Evolutionary conservation across 1,139 yeast species (phyloP).

Genomic region (Groenewaldozyma auringiensis): DNA sequence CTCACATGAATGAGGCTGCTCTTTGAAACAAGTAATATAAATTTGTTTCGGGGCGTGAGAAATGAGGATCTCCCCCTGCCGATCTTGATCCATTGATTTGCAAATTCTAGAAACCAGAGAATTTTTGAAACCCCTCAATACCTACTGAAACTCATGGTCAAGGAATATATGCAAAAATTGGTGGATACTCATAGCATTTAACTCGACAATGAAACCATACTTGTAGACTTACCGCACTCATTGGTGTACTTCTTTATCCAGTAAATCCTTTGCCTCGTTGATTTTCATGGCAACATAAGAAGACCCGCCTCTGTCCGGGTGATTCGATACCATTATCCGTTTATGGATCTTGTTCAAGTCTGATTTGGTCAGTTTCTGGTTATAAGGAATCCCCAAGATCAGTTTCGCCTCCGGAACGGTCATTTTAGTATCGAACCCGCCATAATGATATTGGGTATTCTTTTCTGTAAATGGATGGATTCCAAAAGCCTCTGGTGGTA

Average conservation of each 20-base stretch:
- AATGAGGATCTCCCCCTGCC: too few relatives aligned
- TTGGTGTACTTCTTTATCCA: slow-evolving; percentile 33
- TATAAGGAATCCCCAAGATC: slow-evolving; percentile 26
- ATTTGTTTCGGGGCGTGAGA: too few relatives aligned
- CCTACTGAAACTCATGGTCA: too few relatives aligned
- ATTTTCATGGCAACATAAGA: slow-evolving; percentile 63
- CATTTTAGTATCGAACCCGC: slow-evolving; percentile 33
- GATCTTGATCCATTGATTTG: too few relatives aligned
- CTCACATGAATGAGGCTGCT: too few relatives aligned
- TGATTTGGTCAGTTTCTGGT: slow-evolving; percentile 17
- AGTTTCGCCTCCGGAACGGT: slow-evolving; percentile 30
- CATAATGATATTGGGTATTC: slow-evolving; percentile 20
- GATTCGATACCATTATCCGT: slow-evolving; percentile 56
- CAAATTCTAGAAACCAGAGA: too few relatives aligned
- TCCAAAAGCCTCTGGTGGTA: slow-evolving; percentile 31
- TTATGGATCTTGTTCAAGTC: slow-evolving; percentile 53
- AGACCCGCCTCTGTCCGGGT: slow-evolving; percentile 75
- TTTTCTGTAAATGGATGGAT: slow-evolving; percentile 9
- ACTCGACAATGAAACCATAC: too few relatives aligned
- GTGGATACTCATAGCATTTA: too few relatives aligned
- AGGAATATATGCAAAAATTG: too few relatives aligned
- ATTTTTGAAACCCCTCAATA: too few relatives aligned
- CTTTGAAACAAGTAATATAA: too few relatives aligned
- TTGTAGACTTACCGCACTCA: too few relatives aligned
- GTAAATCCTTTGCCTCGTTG: slow-evolving; percentile 63